Evolutionary conservation across 2,329 filamentous ascomycete genomes (phyloP), one percentile per base, ranked within the genome.

Genomic region (Cordyceps fumosorosea): DNA sequence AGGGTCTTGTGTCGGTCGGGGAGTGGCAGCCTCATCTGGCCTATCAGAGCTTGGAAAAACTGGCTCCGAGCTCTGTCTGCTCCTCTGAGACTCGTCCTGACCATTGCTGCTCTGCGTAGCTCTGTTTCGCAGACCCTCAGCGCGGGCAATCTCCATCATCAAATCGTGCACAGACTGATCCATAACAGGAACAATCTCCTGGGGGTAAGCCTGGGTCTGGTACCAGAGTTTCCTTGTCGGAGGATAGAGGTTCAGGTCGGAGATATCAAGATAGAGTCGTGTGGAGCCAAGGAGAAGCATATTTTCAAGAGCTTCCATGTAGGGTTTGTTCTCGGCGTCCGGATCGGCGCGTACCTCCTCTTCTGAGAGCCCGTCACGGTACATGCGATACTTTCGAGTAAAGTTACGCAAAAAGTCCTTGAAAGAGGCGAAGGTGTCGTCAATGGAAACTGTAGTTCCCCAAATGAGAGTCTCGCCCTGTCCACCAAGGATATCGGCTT

Each of bases 161-260:
- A 91, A 82, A 76, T 99, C 93, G 72, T 96, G 96, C 56, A 97
- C 85, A 6, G 88, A 87, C 74, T 96, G 91, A 81, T 99, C 96
- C 89, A 99, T 96, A 53, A 98, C 82, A 3, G 93, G 93, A 51
- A 99, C 89, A 59, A 99, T 93, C 81, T 99, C 95, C 71, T 95
- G 92, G 0, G 95, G 95, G 71, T 97, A 99, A 16, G 90, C 88
- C 73, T 96, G 91, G 63, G 96, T 81, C 75, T 99, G 96, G 73
- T 98, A 90, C 90, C 92, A 98, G 62, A 99, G 80, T 77, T 98
- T 98, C 68, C 89, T 81, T 0, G 95, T 98, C 1, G 91, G 87
- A 3, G 96, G 95, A 72, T 97, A 99, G 14, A 93, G 84, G 73
- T 96, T 96, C 64, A 99, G 81, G 69, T 99, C 96, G 62, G 86